A percentile compares a stretch with the other conserved stretches of the same genome.
These are phyloP conservation scores for Saussurea involucrata DNA, from an alignment of 129 eudicot species.

Conservation along the genomic window DNA sequence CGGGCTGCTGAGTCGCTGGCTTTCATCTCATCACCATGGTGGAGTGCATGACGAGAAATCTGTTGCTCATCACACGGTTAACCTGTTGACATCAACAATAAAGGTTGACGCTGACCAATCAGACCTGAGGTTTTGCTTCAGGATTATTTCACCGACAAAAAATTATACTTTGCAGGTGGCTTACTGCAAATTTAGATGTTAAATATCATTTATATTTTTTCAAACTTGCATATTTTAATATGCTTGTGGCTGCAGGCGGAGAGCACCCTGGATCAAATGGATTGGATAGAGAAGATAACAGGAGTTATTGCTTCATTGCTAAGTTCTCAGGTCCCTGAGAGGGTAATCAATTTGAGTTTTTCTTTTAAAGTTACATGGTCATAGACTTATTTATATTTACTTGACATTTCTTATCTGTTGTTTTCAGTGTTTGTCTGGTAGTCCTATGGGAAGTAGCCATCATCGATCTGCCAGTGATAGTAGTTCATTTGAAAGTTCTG, in stretches of 20 bases:
- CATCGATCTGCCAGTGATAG: constrained; percentile 96
- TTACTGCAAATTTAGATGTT: neutral
- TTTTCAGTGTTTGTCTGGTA: constrained; percentile 74
- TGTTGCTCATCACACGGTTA: constrained; percentile 97
- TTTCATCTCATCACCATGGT: constrained; percentile 87
- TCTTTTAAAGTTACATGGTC: neutral
- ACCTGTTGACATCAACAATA: constrained; percentile 90
- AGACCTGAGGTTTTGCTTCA: constrained; percentile 88
- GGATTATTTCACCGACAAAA: constrained; percentile 95
- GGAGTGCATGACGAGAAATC: constrained; percentile 98
- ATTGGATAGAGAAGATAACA: constrained; percentile 98
- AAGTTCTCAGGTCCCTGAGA: constrained; percentile 93
- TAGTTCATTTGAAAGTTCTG: constrained; percentile 93
- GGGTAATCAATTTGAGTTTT: constrained; percentile 48
- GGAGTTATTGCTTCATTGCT: constrained; percentile 95
- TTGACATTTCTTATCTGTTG: neutral
- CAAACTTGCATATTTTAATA: neutral
- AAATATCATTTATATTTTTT: neutral
- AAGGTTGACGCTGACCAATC: constrained; percentile 98
- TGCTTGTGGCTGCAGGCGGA: constrained; percentile 72
- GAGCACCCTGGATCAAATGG: constrained; percentile 98
- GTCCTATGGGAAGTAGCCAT: constrained; percentile 91
- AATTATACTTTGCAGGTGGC: constrained; percentile 88
- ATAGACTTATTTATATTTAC: neutral
- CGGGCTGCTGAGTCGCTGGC: constrained; percentile 97